Percentiles rank a stretch among this genome's conserved stretches.
phyloP scores from a whole-genome alignment of 768 basidiomycete genomes.

The Daedalea quercina region DNA sequence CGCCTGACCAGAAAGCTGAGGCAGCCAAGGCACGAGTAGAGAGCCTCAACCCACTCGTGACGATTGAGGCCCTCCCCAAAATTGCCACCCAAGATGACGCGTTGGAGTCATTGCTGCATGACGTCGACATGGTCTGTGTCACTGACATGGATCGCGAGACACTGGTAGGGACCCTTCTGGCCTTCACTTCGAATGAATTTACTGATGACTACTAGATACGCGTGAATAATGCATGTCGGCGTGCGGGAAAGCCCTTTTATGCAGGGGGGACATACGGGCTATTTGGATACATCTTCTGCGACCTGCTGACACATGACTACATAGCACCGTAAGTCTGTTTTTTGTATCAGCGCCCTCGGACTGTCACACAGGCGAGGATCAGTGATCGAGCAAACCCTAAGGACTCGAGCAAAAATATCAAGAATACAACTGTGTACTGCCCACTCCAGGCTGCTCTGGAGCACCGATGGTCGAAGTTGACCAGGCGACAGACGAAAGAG shows the following conservation, averaged over 20 bases:
- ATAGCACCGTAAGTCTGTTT: constrained; percentile 63
- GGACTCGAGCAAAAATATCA: constrained; percentile 53
- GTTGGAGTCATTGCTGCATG: constrained; percentile 52
- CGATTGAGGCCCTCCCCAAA: constrained; percentile 61
- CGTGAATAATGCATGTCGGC: constrained; percentile 77
- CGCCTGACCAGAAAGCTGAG: constrained; percentile 62
- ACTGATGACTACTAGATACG: constrained; percentile 42
- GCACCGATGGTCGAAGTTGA: constrained; percentile 63
- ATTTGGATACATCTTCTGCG: constrained; percentile 91
- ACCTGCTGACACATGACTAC: constrained; percentile 82
- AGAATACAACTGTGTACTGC: constrained; percentile 56
- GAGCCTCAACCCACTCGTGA: constrained; percentile 88
- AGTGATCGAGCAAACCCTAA: constrained; percentile 62
- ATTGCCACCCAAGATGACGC: constrained; percentile 39
- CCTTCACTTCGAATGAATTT: not conserved
- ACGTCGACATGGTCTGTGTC: constrained; percentile 80
- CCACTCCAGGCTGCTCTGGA: constrained; percentile 56
- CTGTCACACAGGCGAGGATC: constrained; percentile 2
- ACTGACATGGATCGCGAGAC: constrained; percentile 70
- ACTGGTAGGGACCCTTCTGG: constrained; percentile 47
- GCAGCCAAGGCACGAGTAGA: constrained; percentile 82
- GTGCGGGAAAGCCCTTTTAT: constrained; percentile 74
- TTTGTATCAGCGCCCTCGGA: not conserved
- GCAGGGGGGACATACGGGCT: constrained; percentile 90
- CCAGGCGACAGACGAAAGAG: constrained; percentile 74